phyloP scores from a whole-genome alignment of 345 rosid genomes.

The Citrus mangshanensis region DNA sequence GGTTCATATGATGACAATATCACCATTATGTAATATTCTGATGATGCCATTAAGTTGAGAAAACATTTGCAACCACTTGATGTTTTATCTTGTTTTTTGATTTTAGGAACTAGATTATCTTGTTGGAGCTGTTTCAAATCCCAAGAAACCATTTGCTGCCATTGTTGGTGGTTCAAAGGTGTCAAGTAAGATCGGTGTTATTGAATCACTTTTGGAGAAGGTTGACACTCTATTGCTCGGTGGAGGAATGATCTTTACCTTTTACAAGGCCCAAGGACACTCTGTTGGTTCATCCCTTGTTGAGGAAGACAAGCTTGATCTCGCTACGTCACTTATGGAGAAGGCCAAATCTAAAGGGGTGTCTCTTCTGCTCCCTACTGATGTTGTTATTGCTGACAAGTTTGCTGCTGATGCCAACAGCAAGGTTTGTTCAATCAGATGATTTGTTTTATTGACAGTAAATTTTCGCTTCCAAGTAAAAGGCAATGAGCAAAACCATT shows the following conservation, averaged over 20 bases:
- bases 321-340: constrained; percentile 74
- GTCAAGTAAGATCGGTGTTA: constrained; percentile 88
- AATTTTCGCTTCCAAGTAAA: neutral
- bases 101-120: constrained; percentile 91
- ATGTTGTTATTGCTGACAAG: constrained; percentile 87
- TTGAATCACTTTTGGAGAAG: constrained; percentile 82
- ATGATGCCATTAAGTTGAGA: neutral
- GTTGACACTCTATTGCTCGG: constrained; percentile 83
- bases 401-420: constrained; percentile 89
- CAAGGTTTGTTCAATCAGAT: constrained; percentile 49
- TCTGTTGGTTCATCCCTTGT: constrained; percentile 87
- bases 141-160: constrained; percentile 94
- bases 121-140: constrained; percentile 87
- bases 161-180: constrained; percentile 97
- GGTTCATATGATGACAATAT: neutral
- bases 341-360: constrained; percentile 95
- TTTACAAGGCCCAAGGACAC: constrained; percentile 94
- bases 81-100: neutral
- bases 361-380: constrained; percentile 74
- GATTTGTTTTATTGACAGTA: neutral
- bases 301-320: constrained; percentile 89
- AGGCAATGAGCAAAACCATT: neutral
- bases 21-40: neutral
- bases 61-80: neutral
- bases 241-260: constrained; percentile 98